Evolutionary conservation across 2,329 filamentous ascomycete genomes (phyloP).

Genomic region (Sarocladium brachiariae): DNA sequence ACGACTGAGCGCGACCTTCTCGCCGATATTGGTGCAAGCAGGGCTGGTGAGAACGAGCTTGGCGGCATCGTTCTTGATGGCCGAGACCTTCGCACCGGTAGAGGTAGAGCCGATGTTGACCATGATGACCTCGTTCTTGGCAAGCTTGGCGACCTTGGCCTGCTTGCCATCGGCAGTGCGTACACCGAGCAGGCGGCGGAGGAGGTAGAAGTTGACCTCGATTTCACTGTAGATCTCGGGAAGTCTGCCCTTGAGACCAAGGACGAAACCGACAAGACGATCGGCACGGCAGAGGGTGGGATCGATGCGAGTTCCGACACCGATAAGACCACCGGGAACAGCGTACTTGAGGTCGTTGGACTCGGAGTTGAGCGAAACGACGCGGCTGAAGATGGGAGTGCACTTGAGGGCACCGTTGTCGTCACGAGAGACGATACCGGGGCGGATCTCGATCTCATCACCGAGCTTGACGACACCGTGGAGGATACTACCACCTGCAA

Average conservation of each 20-base stretch:
- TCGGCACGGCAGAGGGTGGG: constrained; percentile 97
- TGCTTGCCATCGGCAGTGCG: constrained; percentile 98
- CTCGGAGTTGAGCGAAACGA: constrained; percentile 93
- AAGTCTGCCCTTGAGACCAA: constrained; percentile 87
- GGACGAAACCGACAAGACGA: constrained; percentile 95
- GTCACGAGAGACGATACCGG: constrained; percentile 96
- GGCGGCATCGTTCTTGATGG: constrained; percentile 95
- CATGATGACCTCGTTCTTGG: constrained; percentile 99
- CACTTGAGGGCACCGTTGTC: constrained; percentile 91
- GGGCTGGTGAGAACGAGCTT: constrained; percentile 90
- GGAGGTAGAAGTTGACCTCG: constrained; percentile 98
- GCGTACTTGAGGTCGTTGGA: constrained; percentile 98
- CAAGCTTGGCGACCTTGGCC: constrained; percentile 95
- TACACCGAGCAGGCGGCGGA: constrained; percentile 89
- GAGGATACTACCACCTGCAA: constrained; percentile 93
- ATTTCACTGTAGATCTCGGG: constrained; percentile 98
- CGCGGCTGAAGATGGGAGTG: constrained; percentile 92
- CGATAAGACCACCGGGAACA: constrained; percentile 93
- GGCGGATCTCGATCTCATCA: constrained; percentile 97
- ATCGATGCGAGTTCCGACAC: constrained; percentile 96
- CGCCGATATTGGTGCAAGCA: constrained; percentile 92
- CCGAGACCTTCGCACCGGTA: constrained; percentile 93
- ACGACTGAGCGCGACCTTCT: constrained; percentile 93
- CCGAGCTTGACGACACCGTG: constrained; percentile 95
- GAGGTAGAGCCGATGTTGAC: constrained; percentile 98